Conservation (phyloP, 1,284 basidiomycete genomes). For the Ustilago trichophora region DNA sequence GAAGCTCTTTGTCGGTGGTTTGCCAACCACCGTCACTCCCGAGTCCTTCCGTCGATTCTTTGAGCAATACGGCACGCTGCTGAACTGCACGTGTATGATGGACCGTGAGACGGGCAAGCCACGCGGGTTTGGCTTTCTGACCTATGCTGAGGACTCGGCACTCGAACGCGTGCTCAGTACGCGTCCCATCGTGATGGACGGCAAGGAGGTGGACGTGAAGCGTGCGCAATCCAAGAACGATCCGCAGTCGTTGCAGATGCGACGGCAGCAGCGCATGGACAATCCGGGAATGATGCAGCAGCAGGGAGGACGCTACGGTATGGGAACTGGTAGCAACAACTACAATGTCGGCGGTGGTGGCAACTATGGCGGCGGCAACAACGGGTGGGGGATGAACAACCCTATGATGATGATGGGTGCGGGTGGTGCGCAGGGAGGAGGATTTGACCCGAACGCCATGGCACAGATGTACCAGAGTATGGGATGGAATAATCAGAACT, state of each 20-base stretch:
- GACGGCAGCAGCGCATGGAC: slow-evolving; percentile 27
- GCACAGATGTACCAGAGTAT: slow-evolving; percentile 71
- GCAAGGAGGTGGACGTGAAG: slow-evolving; percentile 88
- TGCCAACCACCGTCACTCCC: slow-evolving; percentile 88
- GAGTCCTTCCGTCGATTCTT: slow-evolving; percentile 93
- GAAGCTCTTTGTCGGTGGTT: slow-evolving; percentile 89
- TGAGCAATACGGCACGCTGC: slow-evolving; percentile 85
- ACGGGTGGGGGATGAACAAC: slow-evolving; percentile 67
- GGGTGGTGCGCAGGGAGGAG: slow-evolving; percentile 23
- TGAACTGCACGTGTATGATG: slow-evolving; percentile 98
- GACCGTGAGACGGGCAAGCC: slow-evolving; percentile 94
- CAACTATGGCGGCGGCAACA: slow-evolving; percentile 71
- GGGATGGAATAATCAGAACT: slow-evolving; percentile 66
- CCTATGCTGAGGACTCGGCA: slow-evolving; percentile 84
- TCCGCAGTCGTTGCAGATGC: slow-evolving; percentile 31
- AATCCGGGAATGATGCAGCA: slow-evolving; percentile 16
- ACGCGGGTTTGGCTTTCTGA: slow-evolving; percentile 98
- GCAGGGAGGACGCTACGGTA: slow-evolving; percentile 6
- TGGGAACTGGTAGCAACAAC: slow-evolving; percentile 69
- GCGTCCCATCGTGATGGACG: slow-evolving; percentile 66
- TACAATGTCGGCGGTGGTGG: slow-evolving; percentile 8
- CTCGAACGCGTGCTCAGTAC: slow-evolving; percentile 73
- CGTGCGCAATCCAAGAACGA: slow-evolving; percentile 54
- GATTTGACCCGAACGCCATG: slow-evolving; percentile 70
- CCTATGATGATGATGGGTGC: slow-evolving; percentile 72